Base-by-base conservation (phyloP, 2,329 filamentous ascomycete species). In the Rhynchosporium secalis region DNA sequence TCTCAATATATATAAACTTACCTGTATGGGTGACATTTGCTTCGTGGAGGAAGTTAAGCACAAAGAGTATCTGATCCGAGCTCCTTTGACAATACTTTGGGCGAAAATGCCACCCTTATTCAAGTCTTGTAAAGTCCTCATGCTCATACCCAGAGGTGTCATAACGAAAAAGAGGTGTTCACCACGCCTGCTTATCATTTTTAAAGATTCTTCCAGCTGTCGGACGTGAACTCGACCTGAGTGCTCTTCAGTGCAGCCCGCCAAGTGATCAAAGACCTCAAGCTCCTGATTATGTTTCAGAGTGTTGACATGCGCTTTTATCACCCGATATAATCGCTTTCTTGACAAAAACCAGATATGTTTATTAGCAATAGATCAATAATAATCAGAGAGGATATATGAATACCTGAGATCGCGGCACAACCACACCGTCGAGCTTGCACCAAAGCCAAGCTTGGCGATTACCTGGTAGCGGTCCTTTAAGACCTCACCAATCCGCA, bases 91-190 rank as follows among this genome's bases (percentile, higher is more conserved):
- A n/a, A 61, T 20, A 31, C 20, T 48, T 28, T 65, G 63, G 0
- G 47, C 10, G 55, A 66, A 64, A 45, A 62, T 51, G 26, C 56
- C 13, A 62, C 46, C 54, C 51, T 52, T 38, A 4, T 64, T 54
- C 48, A 72, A 58, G n/a, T 74, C 69, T 49, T 74, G 69, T 1
- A 78, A 65, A 43, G 75, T 73, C 26, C 68, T 69, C 9, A 79
- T 62, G 60, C 72, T 78, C 70, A 77, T 76, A 4, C 76, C 76
- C 0, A 78, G 65, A 3, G 77, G 74, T 15, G 29, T 66, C 73
- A 71, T 77, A 62, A 74, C 75, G 68, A 69, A 70, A 31, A 74
- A 33, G 20, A 69, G 67, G 64, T 79, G 76, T 29, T 70, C 66
- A 0, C 76, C 76, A 56, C 74, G 61, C 15, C 48, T 41, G 29